Conservation (phyloP, 164 flowering plant genomes). For the Aristolochia fimbriata region DNA sequence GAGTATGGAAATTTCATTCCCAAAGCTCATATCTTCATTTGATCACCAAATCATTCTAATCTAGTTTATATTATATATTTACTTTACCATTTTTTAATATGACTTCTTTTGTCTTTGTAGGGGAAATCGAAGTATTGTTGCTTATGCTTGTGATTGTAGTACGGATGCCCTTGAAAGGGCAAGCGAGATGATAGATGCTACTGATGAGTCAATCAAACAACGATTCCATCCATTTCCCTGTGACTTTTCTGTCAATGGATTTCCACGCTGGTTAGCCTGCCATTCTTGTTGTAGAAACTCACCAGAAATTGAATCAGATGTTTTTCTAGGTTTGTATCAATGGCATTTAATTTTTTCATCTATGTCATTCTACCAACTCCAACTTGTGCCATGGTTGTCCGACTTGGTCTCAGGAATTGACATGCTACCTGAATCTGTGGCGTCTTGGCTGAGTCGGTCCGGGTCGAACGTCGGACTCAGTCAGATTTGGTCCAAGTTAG, state of each 20-base stretch:
- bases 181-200: slow-evolving; percentile 28
- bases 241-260: slow-evolving; percentile 49
- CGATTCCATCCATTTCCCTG: slow-evolving; percentile 66
- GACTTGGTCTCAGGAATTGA: too few relatives aligned
- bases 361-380: too few relatives aligned
- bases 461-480: too few relatives aligned
- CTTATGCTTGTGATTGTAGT: slow-evolving; percentile 92
- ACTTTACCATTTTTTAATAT: not conserved
- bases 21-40: too few relatives aligned
- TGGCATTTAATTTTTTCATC: not conserved
- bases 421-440: too few relatives aligned
- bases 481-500: too few relatives aligned
- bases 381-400: too few relatives aligned
- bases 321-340: slow-evolving; percentile 27
- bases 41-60: not conserved
- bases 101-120: slow-evolving; percentile 15
- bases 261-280: slow-evolving; percentile 70
- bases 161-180: slow-evolving; percentile 62
- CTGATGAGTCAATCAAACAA: slow-evolving; percentile 18
- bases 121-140: slow-evolving; percentile 29
- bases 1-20: too few relatives aligned
- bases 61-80: not conserved
- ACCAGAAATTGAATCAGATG: slow-evolving; percentile 11
- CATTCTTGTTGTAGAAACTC: slow-evolving; percentile 24
- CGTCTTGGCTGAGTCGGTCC: too few relatives aligned